Conservation (phyloP, 768 basidiomycete species). For the Rhizopogon vesiculosus region DNA sequence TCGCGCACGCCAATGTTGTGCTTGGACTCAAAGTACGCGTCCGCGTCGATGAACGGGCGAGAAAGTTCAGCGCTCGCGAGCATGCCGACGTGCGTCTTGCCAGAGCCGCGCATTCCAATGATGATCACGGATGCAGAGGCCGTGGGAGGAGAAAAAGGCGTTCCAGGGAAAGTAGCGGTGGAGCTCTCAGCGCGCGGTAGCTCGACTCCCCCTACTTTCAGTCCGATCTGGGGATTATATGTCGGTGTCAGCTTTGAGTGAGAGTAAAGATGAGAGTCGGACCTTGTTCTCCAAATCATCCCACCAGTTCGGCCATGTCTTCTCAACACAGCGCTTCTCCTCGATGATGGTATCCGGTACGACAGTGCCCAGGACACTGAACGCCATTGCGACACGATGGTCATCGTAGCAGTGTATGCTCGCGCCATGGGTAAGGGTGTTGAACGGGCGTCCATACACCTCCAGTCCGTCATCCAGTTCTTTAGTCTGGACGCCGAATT, state of each 20-base stretch:
- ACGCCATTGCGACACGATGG: constrained; percentile 98
- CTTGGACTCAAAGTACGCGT: constrained; percentile 66
- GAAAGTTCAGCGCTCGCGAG: constrained; percentile 70
- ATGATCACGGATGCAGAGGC: constrained; percentile 62
- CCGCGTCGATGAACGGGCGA: constrained; percentile 82
- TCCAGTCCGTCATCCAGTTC: constrained; percentile 94
- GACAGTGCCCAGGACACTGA: constrained; percentile 80
- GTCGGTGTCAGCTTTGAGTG: background rate
- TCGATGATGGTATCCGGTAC: constrained; percentile 77
- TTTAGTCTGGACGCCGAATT: constrained; percentile 89
- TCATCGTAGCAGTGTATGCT: constrained; percentile 97
- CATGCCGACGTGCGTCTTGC: constrained; percentile 85
- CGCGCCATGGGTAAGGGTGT: constrained; percentile 59
- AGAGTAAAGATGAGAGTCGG: constrained; percentile 6
- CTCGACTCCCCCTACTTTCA: constrained; percentile 84
- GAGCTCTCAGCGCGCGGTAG: constrained; percentile 36
- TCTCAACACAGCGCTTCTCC: constrained; percentile 97
- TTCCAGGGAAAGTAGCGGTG: constrained; percentile 39
- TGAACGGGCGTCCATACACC: constrained; percentile 71
- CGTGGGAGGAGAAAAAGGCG: constrained; percentile 16
- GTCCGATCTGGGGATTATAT: constrained; percentile 62
- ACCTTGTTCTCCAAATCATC: constrained; percentile 97
- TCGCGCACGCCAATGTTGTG: constrained; percentile 59
- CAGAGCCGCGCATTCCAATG: constrained; percentile 96
- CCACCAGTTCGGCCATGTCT: constrained; percentile 99